Evolutionary conservation across 768 basidiomycete genomes (phyloP), one percentile per base, ranked within the genome.

Genomic region (Strobilomyces dryophilus): DNA sequence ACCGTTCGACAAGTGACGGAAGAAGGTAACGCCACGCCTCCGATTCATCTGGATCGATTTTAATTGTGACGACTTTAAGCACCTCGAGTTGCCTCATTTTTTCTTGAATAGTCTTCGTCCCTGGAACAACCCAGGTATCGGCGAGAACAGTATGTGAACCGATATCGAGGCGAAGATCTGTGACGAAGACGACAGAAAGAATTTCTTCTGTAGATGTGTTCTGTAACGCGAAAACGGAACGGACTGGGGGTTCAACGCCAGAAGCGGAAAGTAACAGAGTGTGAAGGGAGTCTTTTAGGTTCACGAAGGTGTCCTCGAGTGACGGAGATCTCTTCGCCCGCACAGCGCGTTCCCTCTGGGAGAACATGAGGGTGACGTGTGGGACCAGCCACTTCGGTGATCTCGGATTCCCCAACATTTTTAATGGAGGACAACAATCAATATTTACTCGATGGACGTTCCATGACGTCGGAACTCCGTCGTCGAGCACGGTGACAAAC

Each of bases 1-100:
- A 81, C 36, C 80, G 75, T 60, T 84, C 83, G 3, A 73, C 74
- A 29, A 80, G 58, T 8, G 70, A 67, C 5, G 81, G 82, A 2
- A 84, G 62, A 26, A 82, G 71, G 49, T 76, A 70, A 6, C 29
- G 29, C 29, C 29, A 29, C 9, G 29, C 29, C 29, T 29, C 29
- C 9, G 29, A 29, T 29, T 66, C 66, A 17, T 58, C 41, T n/a
- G 32, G 12, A 31, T 63, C 59, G 0, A 62, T 32, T 42, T 53
- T 56, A 35, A 67, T 56, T 17, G 31, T 20, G 15, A 59, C 50
- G 47, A 60, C 44, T n/a, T 20, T 47, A 5, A 6, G 5, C 10
- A 71, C 59, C 2, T 62, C 43, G 21, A 50, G 51, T 1, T n/a
- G 14, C 7, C 4, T 6, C 14, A 61, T 35, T 18, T 45, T 48